Conservation (phyloP, 352 stramenopile species). For the Globisporangium nagaii region DNA sequence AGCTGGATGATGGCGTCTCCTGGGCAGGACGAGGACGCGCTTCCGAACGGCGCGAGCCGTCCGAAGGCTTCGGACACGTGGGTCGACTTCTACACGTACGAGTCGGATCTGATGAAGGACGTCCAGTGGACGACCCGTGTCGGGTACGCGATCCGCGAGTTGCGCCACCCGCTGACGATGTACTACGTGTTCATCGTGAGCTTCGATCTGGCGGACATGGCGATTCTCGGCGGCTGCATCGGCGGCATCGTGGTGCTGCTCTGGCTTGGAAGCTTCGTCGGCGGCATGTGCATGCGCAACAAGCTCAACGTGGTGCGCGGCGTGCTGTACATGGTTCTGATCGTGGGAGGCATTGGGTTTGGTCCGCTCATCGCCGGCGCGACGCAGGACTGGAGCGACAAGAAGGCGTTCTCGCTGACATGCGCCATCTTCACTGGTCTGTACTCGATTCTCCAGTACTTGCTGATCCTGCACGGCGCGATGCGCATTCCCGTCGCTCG, state of each 20-base stretch:
- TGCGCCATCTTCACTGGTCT: constrained; percentile 69
- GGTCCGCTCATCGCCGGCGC: constrained; percentile 58
- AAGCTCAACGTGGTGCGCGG: constrained; percentile 48
- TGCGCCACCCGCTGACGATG: constrained; percentile 75
- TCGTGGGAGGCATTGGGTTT: constrained; percentile 51
- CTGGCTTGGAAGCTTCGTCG: constrained; percentile 59
- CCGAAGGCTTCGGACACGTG: constrained; percentile 47
- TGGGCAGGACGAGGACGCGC: constrained; percentile 29
- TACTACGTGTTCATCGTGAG: constrained; percentile 79
- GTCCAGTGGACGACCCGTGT: constrained; percentile 63
- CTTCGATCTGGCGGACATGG: constrained; percentile 67
- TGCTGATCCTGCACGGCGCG: constrained; percentile 64
- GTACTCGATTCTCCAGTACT: constrained; percentile 70
- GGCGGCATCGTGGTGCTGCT: constrained; percentile 53
- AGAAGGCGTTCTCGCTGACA: constrained; percentile 68
- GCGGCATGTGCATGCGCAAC: constrained; percentile 52
- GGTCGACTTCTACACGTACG: constrained; percentile 77
- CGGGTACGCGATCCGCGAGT: constrained; percentile 66
- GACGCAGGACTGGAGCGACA: constrained; percentile 48
- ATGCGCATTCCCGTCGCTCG: constrained; percentile 59
- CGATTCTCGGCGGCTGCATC: constrained; percentile 49
- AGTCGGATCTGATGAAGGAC: constrained; percentile 54
- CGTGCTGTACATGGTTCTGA: constrained; percentile 64
- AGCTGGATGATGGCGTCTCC: constrained; percentile 75
- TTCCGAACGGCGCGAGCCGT: constrained; percentile 31